These are phyloP conservation scores for Schwanniomyces occidentalis DNA, from an alignment of 805 yeast genomes.

Conservation along the genomic window DNA sequence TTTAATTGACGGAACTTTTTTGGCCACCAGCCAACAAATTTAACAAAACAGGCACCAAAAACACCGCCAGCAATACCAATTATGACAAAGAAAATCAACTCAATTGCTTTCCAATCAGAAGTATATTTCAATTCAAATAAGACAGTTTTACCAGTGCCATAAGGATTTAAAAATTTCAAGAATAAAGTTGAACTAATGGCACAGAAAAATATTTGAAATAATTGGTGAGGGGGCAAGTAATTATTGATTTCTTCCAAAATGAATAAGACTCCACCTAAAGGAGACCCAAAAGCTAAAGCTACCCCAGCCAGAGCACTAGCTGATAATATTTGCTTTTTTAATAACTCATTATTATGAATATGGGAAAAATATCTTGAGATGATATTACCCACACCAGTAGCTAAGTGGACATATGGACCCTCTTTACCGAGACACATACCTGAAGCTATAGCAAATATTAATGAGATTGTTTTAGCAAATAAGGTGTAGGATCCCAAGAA, in stretches of 20 bases:
- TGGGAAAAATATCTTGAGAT: slow-evolving; percentile 46
- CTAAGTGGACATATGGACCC: slow-evolving; percentile 63
- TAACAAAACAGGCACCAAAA: slow-evolving; percentile 52
- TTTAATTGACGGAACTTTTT: slow-evolving; percentile 31
- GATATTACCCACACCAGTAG: slow-evolving; percentile 59
- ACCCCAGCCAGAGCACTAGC: slow-evolving; percentile 63
- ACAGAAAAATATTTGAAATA: slow-evolving; percentile 56
- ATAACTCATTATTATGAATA: slow-evolving; percentile 48
- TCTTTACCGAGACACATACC: slow-evolving; percentile 61
- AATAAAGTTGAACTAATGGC: slow-evolving; percentile 55
- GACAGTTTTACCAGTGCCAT: slow-evolving; percentile 60
- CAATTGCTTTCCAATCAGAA: slow-evolving; percentile 54
- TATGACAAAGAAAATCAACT: slow-evolving; percentile 44
- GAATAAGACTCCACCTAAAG: slow-evolving; percentile 59
- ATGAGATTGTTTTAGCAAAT: slow-evolving; percentile 46
- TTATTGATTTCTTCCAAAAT: slow-evolving; percentile 58
- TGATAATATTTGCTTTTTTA: slow-evolving; percentile 52
- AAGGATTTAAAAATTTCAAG: slow-evolving; percentile 54
- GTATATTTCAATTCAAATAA: slow-evolving; percentile 51
- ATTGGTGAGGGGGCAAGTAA: slow-evolving; percentile 53
- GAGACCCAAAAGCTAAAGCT: slow-evolving; percentile 61
- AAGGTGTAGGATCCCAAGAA: slow-evolving; percentile 55
- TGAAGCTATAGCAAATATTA: slow-evolving; percentile 55
- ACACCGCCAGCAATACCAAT: slow-evolving; percentile 56
- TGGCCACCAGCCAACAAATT: slow-evolving; percentile 49